phyloP scores from a whole-genome alignment of 257 asterid genomes.

The Capsicum rhomboideum region DNA sequence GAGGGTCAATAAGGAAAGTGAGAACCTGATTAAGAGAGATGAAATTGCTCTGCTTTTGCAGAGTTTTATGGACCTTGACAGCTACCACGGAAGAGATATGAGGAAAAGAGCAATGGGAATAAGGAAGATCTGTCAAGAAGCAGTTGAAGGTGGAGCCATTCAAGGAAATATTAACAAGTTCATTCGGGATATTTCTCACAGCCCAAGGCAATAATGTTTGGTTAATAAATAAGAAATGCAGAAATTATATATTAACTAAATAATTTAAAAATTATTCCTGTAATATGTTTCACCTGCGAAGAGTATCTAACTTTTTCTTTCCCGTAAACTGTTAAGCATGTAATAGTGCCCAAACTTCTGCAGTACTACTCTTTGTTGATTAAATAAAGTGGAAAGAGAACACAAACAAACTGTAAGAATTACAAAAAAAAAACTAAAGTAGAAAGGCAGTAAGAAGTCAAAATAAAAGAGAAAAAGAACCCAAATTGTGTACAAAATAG shows the following conservation, averaged over 20 bases:
- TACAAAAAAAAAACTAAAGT: too few species aligned
- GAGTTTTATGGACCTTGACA: constrained; percentile 43
- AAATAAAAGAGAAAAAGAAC: too few species aligned
- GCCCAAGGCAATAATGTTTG: not conserved
- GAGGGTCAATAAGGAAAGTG: constrained; percentile 30
- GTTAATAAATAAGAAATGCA: not conserved
- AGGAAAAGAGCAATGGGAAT: constrained; percentile 21
- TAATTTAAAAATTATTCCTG: not conserved
- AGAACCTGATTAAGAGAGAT: constrained; percentile 22
- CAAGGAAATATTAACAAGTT: constrained; percentile 18
- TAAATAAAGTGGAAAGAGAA: not conserved
- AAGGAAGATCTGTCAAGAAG: constrained; percentile 9
- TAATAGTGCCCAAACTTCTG: not conserved
- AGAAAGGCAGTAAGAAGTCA: too few species aligned
- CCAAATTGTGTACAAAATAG: too few species aligned
- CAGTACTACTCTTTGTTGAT: not conserved
- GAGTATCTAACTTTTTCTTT: too few species aligned
- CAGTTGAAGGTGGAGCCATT: constrained; percentile 41
- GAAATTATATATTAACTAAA: not conserved
- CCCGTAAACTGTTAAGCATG: not conserved
- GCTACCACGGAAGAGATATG: constrained; percentile 31
- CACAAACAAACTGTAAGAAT: too few species aligned
- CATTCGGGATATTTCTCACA: constrained; percentile 11
- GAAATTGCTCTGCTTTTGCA: constrained; percentile 26
- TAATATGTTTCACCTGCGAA: not conserved